phyloP scores from a whole-genome alignment of 306 rosid genomes.

The Ceratonia siliqua region DNA sequence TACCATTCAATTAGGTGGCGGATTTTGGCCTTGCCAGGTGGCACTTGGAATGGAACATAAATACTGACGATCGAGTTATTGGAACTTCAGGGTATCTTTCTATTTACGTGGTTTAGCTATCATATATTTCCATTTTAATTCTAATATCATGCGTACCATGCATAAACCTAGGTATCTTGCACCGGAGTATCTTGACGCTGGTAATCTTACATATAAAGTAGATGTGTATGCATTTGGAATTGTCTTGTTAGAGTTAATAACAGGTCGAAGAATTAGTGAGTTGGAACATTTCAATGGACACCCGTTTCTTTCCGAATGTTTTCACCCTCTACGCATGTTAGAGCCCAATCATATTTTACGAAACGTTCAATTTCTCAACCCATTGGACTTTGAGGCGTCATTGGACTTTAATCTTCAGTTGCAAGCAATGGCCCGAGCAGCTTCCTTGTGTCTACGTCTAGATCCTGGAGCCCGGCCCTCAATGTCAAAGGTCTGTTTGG shows the following conservation, averaged over 20 bases:
- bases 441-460: conserved; percentile 73
- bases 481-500: conserved; percentile 75
- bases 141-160: conserved; percentile 32
- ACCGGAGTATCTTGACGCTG: conserved; percentile 77
- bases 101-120: not conserved
- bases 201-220: conserved; percentile 73
- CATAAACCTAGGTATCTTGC: conserved; percentile 75
- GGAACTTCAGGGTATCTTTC: conserved; percentile 74
- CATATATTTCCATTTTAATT: conserved; percentile 1
- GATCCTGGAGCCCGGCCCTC: conserved; percentile 85
- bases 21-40: conserved; percentile 96
- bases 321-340: conserved; percentile 55
- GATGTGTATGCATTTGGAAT: conserved; percentile 94
- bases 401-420: conserved; percentile 64
- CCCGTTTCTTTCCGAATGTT: conserved; percentile 59
- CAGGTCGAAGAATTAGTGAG: conserved; percentile 67
- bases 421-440: conserved; percentile 83
- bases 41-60: conserved; percentile 74
- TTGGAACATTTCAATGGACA: conserved; percentile 54
- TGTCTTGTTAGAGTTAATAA: conserved; percentile 73
- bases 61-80: conserved; percentile 58
- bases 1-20: conserved; percentile 60
- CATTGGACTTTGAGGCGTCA: conserved; percentile 55
- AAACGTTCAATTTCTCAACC: conserved; percentile 59
- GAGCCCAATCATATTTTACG: conserved; percentile 59